A percentile compares a stretch with the other conserved stretches of the same genome.
phyloP scores from a whole-genome alignment of 78 protist genomes.

The Protostelium mycophagum region DNA sequence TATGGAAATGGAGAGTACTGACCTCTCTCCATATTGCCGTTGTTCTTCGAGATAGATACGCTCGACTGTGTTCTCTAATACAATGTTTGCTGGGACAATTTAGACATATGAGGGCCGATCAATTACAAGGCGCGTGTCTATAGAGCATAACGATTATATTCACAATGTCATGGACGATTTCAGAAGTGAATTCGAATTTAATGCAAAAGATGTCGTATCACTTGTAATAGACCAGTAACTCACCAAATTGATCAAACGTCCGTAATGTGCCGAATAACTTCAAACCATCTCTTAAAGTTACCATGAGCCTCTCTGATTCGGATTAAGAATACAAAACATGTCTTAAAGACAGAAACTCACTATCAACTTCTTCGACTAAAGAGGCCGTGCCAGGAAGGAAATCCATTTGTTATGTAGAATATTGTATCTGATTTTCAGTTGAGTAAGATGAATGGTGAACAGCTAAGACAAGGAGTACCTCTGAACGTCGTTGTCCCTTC shows the following conservation, averaged over 20 bases:
- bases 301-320: constrained; percentile 17
- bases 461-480: too few species aligned
- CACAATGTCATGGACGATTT: too few species aligned
- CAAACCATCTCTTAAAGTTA: constrained; percentile 55
- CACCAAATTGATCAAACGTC: constrained; percentile 64
- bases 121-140: too few species aligned
- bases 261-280: constrained; percentile 66
- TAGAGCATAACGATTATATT: too few species aligned
- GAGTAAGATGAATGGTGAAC: too few species aligned
- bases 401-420: too few species aligned
- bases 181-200: too few species aligned
- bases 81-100: constrained; percentile 16
- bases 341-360: neutral
- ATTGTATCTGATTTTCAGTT: too few species aligned
- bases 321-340: neutral
- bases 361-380: neutral
- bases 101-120: neutral
- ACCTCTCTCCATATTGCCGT: constrained; percentile 22
- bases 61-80: constrained; percentile 45
- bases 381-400: neutral
- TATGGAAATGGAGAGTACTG: too few species aligned
- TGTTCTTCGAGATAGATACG: constrained; percentile 21
- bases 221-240: neutral
- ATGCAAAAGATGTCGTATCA: too few species aligned
- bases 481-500: too few species aligned